phyloP scores from a whole-genome alignment of 352 stramenopile genomes.

The Phytophthora foliorum region DNA sequence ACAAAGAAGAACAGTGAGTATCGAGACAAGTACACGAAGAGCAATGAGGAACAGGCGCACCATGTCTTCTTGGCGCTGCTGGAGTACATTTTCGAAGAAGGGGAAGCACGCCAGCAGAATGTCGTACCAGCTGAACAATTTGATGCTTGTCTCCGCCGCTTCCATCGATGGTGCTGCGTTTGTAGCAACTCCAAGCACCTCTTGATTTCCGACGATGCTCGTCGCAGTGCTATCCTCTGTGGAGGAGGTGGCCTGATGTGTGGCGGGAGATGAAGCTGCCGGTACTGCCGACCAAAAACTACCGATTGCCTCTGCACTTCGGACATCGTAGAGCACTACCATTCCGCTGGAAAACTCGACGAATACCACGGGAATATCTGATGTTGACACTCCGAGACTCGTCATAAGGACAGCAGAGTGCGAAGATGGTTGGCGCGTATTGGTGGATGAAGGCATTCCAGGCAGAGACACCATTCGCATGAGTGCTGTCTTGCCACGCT shows the following conservation, averaged over 20 bases:
- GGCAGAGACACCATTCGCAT: slow-evolving; percentile 44
- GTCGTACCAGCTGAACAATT: slow-evolving; percentile 52
- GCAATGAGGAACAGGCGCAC: slow-evolving; percentile 4
- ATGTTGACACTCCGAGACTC: slow-evolving; percentile 24
- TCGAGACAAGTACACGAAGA: background rate
- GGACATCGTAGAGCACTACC: slow-evolving; percentile 56
- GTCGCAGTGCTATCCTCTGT: background rate
- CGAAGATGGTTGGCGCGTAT: background rate
- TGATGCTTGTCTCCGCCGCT: slow-evolving; percentile 5
- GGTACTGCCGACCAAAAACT: slow-evolving; percentile 37
- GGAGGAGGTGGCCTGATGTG: background rate
- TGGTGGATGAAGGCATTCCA: slow-evolving; percentile 11
- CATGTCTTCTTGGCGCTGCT: slow-evolving; percentile 31
- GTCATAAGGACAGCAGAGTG: slow-evolving; percentile 26
- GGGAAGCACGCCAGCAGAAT: slow-evolving; percentile 51
- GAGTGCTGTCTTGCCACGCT: slow-evolving; percentile 34
- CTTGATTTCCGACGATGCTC: slow-evolving; percentile 11
- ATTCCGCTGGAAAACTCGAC: slow-evolving; percentile 61
- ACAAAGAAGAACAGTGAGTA: background rate
- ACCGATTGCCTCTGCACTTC: slow-evolving; percentile 50
- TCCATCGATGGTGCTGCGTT: background rate
- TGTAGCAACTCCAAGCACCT: slow-evolving; percentile 13
- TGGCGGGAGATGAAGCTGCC: background rate
- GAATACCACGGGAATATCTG: slow-evolving; percentile 49
- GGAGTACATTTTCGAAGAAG: slow-evolving; percentile 27